Evolutionary conservation across 176 grass and related monocot genomes (phyloP).

Genomic region (Rhipidocladum racemiflorum): DNA sequence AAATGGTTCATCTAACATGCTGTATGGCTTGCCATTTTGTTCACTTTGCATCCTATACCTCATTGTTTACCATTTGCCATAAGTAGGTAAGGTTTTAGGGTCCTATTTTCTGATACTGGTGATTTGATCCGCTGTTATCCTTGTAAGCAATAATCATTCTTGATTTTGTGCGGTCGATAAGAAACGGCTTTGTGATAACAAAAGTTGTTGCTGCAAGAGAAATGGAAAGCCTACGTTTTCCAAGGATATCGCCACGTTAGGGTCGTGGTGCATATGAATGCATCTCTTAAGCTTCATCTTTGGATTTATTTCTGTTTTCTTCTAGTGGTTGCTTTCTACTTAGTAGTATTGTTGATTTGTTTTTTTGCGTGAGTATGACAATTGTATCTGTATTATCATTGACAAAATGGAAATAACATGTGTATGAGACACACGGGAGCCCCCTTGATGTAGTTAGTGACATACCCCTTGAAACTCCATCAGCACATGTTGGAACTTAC

Average conservation of each 20-base stretch:
- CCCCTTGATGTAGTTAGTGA: not conserved
- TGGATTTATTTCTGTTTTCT: slow-evolving; percentile 1
- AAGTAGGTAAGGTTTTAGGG: not conserved
- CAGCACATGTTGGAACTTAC: not conserved
- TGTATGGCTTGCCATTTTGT: not conserved
- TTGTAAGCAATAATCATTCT: not conserved
- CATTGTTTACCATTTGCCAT: slow-evolving; percentile 1
- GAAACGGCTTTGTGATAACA: not conserved
- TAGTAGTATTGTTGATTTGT: not conserved
- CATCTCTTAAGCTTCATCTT: not conserved
- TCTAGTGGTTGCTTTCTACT: not conserved
- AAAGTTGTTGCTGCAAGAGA: not conserved
- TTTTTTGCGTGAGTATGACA: not conserved
- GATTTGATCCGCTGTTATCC: slow-evolving; percentile 3
- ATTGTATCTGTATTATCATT: not conserved
- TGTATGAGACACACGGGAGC: not conserved
- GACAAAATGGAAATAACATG: not conserved
- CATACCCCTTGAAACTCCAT: not conserved
- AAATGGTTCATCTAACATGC: not conserved
- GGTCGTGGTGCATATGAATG: not conserved
- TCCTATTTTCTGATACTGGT: not conserved
- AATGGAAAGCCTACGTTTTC: not conserved
- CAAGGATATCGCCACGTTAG: not conserved
- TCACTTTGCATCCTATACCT: not conserved
- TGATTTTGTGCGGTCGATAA: not conserved